These are phyloP conservation scores for Boletus coccyginus DNA, from an alignment of 768 basidiomycete species.

Conservation along the genomic window DNA sequence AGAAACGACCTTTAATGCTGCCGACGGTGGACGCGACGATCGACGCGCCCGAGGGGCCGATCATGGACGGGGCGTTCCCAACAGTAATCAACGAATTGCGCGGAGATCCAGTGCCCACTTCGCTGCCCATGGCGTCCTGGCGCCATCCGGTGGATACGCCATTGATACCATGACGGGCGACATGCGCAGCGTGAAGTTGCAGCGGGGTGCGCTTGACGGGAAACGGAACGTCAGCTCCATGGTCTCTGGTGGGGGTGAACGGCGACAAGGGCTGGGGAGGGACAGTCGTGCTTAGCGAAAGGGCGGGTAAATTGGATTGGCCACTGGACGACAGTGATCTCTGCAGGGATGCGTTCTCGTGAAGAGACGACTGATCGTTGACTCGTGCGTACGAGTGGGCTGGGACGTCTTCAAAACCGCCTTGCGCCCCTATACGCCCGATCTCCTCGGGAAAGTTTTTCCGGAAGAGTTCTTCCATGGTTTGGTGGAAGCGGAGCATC, in stretches of 20 bases:
- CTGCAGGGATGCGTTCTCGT: slow-evolving; percentile 46
- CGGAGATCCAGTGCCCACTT: slow-evolving; percentile 50
- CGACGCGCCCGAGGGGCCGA: slow-evolving; percentile 49
- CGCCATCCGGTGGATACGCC: slow-evolving; percentile 78
- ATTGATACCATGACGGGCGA: slow-evolving; percentile 80
- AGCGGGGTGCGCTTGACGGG: slow-evolving; percentile 66
- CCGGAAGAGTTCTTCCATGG: slow-evolving; percentile 79
- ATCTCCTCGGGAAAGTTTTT: slow-evolving; percentile 87
- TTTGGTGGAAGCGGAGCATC: slow-evolving; percentile 91
- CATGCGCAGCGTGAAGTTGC: slow-evolving; percentile 76
- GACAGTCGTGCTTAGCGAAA: slow-evolving; percentile 48
- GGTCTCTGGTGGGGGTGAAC: slow-evolving; percentile 23
- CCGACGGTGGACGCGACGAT: slow-evolving; percentile 63
- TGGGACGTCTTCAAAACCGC: slow-evolving; percentile 49
- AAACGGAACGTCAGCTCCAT: slow-evolving; percentile 4
- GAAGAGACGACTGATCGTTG: slow-evolving; percentile 46
- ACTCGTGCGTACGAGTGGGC: slow-evolving; percentile 39
- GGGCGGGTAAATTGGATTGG: slow-evolving; percentile 40
- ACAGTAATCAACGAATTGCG: slow-evolving; percentile 77
- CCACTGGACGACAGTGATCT: slow-evolving; percentile 47
- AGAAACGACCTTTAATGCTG: slow-evolving; percentile 69
- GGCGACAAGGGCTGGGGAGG: slow-evolving; percentile 47
- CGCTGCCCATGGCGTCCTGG: slow-evolving; percentile 43
- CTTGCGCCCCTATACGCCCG: slow-evolving; percentile 58
- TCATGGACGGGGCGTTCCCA: slow-evolving; percentile 42